phyloP scores from a whole-genome alignment of 768 basidiomycete species.

The Calocybe cyanea region DNA sequence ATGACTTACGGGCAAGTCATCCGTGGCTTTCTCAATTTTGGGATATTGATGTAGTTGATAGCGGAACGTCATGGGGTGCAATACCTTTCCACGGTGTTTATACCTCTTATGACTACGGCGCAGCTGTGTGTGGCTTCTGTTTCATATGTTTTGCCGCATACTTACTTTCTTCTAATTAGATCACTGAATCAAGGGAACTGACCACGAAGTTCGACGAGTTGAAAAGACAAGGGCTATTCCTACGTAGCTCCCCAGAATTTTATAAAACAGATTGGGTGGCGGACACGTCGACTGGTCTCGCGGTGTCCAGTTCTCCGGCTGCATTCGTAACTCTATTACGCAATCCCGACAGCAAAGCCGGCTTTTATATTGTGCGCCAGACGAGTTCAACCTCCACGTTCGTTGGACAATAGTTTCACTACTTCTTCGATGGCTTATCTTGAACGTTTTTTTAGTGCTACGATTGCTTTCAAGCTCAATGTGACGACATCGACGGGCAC shows the following conservation, averaged over 20 bases:
- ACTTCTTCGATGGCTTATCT: background rate
- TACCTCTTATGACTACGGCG: conserved; percentile 82
- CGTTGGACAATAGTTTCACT: conserved; percentile 18
- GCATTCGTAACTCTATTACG: conserved; percentile 59
- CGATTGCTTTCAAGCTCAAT: conserved; percentile 54
- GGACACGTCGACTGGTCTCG: conserved; percentile 49
- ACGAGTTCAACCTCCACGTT: conserved; percentile 63
- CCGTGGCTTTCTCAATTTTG: background rate
- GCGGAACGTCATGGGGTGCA: conserved; percentile 84
- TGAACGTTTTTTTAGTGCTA: conserved; percentile 35
- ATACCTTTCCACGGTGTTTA: conserved; percentile 77
- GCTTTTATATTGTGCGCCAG: conserved; percentile 73
- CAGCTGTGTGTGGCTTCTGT: conserved; percentile 33
- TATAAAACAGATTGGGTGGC: conserved; percentile 76
- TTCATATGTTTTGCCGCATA: background rate
- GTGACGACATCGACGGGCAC: conserved; percentile 49
- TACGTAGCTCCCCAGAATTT: conserved; percentile 76
- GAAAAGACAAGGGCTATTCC: conserved; percentile 73
- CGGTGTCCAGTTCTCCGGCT: conserved; percentile 35
- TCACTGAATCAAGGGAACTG: conserved; percentile 64
- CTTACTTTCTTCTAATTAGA: conserved; percentile 24
- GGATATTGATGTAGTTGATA: conserved; percentile 20
- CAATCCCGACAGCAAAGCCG: conserved; percentile 64
- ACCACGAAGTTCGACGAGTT: conserved; percentile 72
- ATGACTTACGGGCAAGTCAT: conserved; percentile 73